Evolutionary conservation across 2,329 filamentous ascomycete species (phyloP), one percentile per base, ranked within the genome.

Genomic region (Fonsecaea nubica): DNA sequence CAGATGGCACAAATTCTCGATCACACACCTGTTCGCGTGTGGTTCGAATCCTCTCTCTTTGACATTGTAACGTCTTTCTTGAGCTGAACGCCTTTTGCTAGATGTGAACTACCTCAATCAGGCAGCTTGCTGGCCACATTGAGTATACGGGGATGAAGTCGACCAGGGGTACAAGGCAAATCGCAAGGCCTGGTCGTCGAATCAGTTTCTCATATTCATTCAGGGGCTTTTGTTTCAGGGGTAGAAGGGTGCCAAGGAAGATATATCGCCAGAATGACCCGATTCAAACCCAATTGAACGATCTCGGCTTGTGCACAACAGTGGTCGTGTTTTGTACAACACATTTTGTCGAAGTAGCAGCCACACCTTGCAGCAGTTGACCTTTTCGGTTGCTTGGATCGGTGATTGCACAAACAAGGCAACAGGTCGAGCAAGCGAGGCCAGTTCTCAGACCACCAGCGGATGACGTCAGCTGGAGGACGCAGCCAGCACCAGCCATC

Each of bases 401-500:
- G 21, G 45, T 25, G 40, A 9, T 18, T 45, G 45, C 21, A 50
- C 18, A 50, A 50, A 50, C 45, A 30, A 10, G 45, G 45, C 45
- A 50, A 50, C 45, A 50, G 18, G 45, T 50, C 45, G 45, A 50
- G 7, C 45, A 50, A 25, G 45, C 45, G 45, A 50, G 18, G 21
- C 4, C 45, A 50, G 45, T 30, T 30, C 45, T 50, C 45, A 50
- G 45, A 50, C 45, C 45, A 50, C 45, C 45, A 50, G 21, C 45
- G 8, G 45, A 50, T 50, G 45, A 50, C 45, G 45, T 50, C 45
- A 50, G 45, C 45, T 25, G 18, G 18, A 30, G 21, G 10, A 50
- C 45, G 45, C 21, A 50, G 18, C 21, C 42, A 48, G 7, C 42
- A 8, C 18, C 42, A 48, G n/a, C 18, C 45, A 50, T 2, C 45